Base-by-base conservation (phyloP, 1,139 yeast genomes). In the Suhomyces atakaporum region DNA sequence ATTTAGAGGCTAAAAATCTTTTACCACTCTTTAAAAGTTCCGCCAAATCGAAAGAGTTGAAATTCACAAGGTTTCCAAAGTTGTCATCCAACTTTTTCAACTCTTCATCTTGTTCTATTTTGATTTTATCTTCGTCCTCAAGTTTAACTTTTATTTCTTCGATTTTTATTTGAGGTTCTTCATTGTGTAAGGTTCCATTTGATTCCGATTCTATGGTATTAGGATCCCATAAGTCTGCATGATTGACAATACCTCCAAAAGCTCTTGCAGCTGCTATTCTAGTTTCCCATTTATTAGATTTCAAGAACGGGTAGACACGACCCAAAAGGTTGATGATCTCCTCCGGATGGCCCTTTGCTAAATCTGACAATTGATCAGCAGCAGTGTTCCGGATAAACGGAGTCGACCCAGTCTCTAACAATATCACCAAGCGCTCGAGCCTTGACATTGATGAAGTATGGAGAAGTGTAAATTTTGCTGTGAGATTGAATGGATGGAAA, bases 211-310 rank as follows among this genome's bases (percentile, higher is more conserved):
- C 59, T n/a, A 60, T 60, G 5, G 53, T 51, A 50, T 87, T 85
- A 2, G 98, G 98, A 53, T 88, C 88, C 97, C 97, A 94, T 25
- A 72, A 53, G 1, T 77, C 75, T 0, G 92, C 81, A 57, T 88
- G 83, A 36, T 80, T 77, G 6, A 89, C 94, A 24, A 94, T 89
- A 3, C 95, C 96, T 10, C 97, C 97, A 52, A 94, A 78, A 0
- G 98, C 98, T 42, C 90, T 69, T 1, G 97, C 97, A 1, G 98
- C 95, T 1, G 97, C 81, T 2, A 86, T 83, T 60, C 99, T 77
- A 0, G 98, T 90, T 59, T 94, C 98, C 99, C 99, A 94, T 63
- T 84, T 87, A 36, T 72, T 73, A 25, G 92, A 81, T 51, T 81
- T 78, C 43, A 94, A 68, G 57, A 81, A 92, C 1, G 99, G 97